Evolutionary conservation across 768 basidiomycete genomes (phyloP).

Genomic region (Boletus sp.): DNA sequence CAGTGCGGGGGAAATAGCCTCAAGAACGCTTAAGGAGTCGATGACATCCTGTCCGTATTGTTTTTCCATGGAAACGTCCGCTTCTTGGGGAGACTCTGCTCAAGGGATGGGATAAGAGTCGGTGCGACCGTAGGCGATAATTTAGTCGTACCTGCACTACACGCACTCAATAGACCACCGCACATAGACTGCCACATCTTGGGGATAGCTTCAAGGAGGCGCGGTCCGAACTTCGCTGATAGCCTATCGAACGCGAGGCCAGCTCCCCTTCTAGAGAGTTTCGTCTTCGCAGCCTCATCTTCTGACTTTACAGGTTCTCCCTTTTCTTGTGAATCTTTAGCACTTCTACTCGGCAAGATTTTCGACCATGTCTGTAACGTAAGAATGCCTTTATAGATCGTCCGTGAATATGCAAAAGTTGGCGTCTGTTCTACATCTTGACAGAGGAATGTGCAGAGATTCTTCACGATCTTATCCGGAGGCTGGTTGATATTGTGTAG

Average conservation of each 20-base stretch:
- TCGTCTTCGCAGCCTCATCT: constrained; percentile 56
- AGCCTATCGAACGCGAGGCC: constrained; percentile 77
- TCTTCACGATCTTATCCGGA: constrained; percentile 94
- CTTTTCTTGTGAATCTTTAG: constrained; percentile 42
- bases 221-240: constrained; percentile 69
- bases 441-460: constrained; percentile 94
- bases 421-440: constrained; percentile 89
- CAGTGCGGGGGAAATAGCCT: constrained; percentile 74
- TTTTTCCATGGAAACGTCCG: constrained; percentile 64
- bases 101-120: not conserved
- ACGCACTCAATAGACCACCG: constrained; percentile 68
- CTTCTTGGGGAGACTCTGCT: constrained; percentile 52
- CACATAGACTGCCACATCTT: constrained; percentile 95
- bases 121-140: not conserved
- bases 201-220: constrained; percentile 76
- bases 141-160: constrained; percentile 53
- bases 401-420: constrained; percentile 70
- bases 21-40: constrained; percentile 87
- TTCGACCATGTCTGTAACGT: constrained; percentile 56
- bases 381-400: constrained; percentile 66
- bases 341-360: constrained; percentile 31
- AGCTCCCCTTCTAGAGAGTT: constrained; percentile 82
- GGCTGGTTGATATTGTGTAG: constrained; percentile 73
- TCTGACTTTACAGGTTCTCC: constrained; percentile 44
- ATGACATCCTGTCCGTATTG: constrained; percentile 86